Conservation (phyloP, 1,139 yeast species). For the Citeromyces hawaiiensis region DNA sequence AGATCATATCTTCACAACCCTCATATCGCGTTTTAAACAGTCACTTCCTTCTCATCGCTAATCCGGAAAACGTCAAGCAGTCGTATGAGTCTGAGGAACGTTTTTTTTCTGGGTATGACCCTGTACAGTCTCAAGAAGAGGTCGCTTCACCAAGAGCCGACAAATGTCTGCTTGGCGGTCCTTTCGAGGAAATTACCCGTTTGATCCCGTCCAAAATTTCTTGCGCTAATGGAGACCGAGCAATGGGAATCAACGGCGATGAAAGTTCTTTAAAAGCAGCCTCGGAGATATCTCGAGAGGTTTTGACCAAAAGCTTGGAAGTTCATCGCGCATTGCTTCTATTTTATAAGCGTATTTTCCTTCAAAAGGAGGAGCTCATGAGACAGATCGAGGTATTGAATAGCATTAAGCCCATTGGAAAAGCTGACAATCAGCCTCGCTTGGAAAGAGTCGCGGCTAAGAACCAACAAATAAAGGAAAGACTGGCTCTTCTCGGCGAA, state of each 20-base stretch:
- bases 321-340: background rate
- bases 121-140: background rate
- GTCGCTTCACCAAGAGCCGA: background rate
- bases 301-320: background rate
- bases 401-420: background rate
- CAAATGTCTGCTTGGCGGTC: background rate
- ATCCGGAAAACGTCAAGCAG: background rate
- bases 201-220: background rate
- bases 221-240: background rate
- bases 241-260: background rate
- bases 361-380: background rate
- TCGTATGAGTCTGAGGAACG: background rate
- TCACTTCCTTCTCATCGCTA: background rate
- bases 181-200: background rate
- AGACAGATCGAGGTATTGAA: background rate
- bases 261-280: background rate
- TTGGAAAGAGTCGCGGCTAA: background rate
- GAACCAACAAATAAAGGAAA: background rate
- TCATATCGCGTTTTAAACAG: background rate
- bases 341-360: background rate
- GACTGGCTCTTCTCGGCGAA: background rate
- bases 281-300: background rate
- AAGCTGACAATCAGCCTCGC: background rate
- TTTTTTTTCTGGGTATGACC: no score
- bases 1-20: background rate